Evolutionary conservation across 2,329 filamentous ascomycete species (phyloP).

Genomic region (Aspergillus hortae): DNA sequence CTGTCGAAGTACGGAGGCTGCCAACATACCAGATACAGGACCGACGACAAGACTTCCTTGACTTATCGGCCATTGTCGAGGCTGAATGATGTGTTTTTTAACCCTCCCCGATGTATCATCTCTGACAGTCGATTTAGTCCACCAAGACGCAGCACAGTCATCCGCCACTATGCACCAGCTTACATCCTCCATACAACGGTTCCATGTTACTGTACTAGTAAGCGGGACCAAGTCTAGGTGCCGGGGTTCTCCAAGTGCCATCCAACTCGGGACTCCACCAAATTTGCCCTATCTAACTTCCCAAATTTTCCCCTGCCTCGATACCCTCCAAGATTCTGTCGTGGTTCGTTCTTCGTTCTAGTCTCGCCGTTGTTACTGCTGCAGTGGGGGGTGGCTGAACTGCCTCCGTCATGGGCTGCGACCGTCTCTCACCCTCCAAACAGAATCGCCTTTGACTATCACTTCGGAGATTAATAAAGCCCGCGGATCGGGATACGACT

Average conservation of each 20-base stretch:
- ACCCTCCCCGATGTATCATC: too few species aligned
- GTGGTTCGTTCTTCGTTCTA: neutral
- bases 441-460: conserved; percentile 16
- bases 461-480: conserved; percentile 12
- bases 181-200: neutral
- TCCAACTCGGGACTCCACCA: neutral
- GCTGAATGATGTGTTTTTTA: too few species aligned
- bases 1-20: too few species aligned
- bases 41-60: too few species aligned
- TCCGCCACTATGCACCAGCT: neutral
- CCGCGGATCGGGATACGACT: conserved; percentile 14
- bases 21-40: too few species aligned
- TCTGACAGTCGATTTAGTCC: neutral
- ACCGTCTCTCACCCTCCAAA: conserved; percentile 14
- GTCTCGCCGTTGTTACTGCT: neutral
- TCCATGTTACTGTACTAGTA: neutral
- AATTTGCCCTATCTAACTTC: neutral
- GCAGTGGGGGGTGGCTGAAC: conserved; percentile 3
- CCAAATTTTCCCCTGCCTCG: neutral
- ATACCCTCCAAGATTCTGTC: neutral
- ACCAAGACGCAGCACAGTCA: neutral
- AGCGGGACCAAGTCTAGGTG: neutral
- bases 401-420: conserved; percentile 20
- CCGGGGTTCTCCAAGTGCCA: neutral
- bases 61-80: too few species aligned